Evolutionary conservation across 495 filamentous ascomycete genomes (phyloP).

Genomic region (Evansstolkia leycettana): DNA sequence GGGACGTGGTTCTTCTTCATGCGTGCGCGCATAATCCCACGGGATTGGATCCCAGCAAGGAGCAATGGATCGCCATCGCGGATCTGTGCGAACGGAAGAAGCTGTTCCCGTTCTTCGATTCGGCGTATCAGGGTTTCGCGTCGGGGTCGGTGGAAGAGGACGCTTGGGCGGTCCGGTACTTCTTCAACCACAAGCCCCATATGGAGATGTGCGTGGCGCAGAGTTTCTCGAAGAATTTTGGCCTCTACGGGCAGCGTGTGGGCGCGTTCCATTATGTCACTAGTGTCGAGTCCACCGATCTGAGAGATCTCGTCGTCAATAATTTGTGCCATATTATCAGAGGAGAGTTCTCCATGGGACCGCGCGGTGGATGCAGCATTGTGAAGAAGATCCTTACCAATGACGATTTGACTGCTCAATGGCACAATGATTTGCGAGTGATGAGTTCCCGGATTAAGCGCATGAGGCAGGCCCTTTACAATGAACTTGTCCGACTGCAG

Average conservation of each 20-base stretch:
- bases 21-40: constrained; percentile 47
- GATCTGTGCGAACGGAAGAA: constrained; percentile 36
- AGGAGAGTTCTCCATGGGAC: constrained; percentile 37
- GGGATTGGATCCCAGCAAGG: constrained; percentile 37
- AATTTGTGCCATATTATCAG: constrained; percentile 35
- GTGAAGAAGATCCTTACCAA: constrained; percentile 35
- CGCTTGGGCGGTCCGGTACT: constrained; percentile 42
- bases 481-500: constrained; percentile 27
- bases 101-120: constrained; percentile 45
- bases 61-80: constrained; percentile 42
- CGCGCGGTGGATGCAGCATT: constrained; percentile 35
- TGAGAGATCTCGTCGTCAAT: constrained; percentile 27
- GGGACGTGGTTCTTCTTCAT: constrained; percentile 36
- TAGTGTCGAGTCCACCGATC: constrained; percentile 14
- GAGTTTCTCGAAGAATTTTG: constrained; percentile 46
- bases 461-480: constrained; percentile 33
- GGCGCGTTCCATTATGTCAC: constrained; percentile 38
- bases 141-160: constrained; percentile 40
- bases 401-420: constrained; percentile 27
- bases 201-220: constrained; percentile 40
- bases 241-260: constrained; percentile 40
- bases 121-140: constrained; percentile 45
- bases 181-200: constrained; percentile 35
- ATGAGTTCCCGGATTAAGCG: constrained; percentile 41
- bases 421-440: constrained; percentile 34